Evolutionary conservation across 768 basidiomycete species (phyloP).

Genomic region (Asterophora lycoperdoides): DNA sequence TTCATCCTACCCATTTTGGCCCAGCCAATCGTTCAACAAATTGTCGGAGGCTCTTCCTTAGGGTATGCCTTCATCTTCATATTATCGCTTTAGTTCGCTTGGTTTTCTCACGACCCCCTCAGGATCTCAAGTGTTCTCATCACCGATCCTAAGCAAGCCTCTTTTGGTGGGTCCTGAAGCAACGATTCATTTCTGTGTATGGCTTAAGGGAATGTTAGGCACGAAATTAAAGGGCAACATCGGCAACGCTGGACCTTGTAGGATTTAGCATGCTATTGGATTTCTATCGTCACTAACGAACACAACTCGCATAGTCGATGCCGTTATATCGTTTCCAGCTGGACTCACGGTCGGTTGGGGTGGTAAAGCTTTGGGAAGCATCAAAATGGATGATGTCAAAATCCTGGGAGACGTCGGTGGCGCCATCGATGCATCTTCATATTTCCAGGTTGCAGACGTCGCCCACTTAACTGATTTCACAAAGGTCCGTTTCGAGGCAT

Average conservation of each 20-base stretch:
- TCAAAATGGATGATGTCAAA: slow-evolving; percentile 57
- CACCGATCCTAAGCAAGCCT: slow-evolving; percentile 47
- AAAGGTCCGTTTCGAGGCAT: slow-evolving; percentile 32
- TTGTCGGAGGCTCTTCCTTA: slow-evolving; percentile 54
- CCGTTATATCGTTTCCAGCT: slow-evolving; percentile 57
- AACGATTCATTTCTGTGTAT: not conserved
- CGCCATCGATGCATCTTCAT: slow-evolving; percentile 46
- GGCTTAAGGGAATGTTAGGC: slow-evolving; percentile 25
- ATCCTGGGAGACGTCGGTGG: slow-evolving; percentile 64
- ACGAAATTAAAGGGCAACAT: slow-evolving; percentile 58
- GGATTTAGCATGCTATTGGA: slow-evolving; percentile 18
- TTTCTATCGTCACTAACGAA: slow-evolving; percentile 2
- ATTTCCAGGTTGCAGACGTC: slow-evolving; percentile 56
- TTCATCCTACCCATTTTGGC: slow-evolving; percentile 67
- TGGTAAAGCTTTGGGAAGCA: slow-evolving; percentile 51
- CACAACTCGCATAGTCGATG: slow-evolving; percentile 47
- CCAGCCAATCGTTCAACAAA: slow-evolving; percentile 68
- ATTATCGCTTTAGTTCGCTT: not conserved
- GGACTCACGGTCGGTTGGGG: slow-evolving; percentile 62
- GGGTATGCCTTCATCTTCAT: slow-evolving; percentile 34
- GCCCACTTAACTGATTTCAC: slow-evolving; percentile 60
- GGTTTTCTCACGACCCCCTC: not conserved
- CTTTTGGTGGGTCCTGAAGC: slow-evolving; percentile 43
- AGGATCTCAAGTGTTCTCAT: slow-evolving; percentile 63
- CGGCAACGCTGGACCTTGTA: slow-evolving; percentile 69